These are phyloP conservation scores for Tolypocladium nubicola DNA, from an alignment of 2,329 filamentous ascomycete genomes.

Conservation along the genomic window DNA sequence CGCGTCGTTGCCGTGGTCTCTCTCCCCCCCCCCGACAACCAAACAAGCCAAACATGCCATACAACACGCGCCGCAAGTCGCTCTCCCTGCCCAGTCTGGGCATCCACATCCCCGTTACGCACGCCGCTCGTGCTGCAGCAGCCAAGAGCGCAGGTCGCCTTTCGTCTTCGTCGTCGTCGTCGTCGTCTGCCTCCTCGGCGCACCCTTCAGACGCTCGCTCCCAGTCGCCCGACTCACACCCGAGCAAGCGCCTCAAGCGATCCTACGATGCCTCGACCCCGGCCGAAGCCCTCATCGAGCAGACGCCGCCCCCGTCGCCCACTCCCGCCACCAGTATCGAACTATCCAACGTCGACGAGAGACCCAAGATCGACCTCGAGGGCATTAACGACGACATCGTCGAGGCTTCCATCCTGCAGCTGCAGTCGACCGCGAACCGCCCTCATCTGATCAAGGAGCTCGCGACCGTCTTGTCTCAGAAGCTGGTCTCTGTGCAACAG, in stretches of 20 bases:
- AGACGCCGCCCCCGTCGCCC: slow-evolving; percentile 53
- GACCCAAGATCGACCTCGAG: slow-evolving; percentile 49
- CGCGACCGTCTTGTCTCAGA: slow-evolving; percentile 64
- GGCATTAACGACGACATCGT: slow-evolving; percentile 93
- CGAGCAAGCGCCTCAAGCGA: slow-evolving; percentile 65
- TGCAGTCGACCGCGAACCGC: slow-evolving; percentile 82
- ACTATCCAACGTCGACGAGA: slow-evolving; percentile 12
- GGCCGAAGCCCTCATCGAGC: slow-evolving; percentile 63
- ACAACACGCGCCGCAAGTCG: slow-evolving; percentile 95
- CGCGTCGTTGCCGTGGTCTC: slow-evolving; percentile 3
- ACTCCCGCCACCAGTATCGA: slow-evolving; percentile 17
- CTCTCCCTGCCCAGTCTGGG: slow-evolving; percentile 86
- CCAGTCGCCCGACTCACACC: slow-evolving; percentile 24
- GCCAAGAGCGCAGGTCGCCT: slow-evolving; percentile 26
- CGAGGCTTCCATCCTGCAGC: slow-evolving; percentile 75
- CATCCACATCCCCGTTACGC: slow-evolving; percentile 69
- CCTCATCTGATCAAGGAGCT: slow-evolving; percentile 94
- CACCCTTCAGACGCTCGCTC: slow-evolving; percentile 15
- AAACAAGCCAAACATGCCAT: slow-evolving; percentile 53
- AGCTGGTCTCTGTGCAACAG: slow-evolving; percentile 81
- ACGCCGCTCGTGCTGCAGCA: slow-evolving; percentile 46
- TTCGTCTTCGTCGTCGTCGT: slow-evolving; percentile 15
- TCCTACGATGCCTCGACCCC: slow-evolving; percentile 49
- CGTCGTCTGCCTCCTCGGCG: slow-evolving; percentile 11
- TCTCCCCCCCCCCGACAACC: slow-evolving; percentile 1